Evolutionary conservation across 179 eudicot genomes (phyloP).

Genomic region (Silene coronaria): DNA sequence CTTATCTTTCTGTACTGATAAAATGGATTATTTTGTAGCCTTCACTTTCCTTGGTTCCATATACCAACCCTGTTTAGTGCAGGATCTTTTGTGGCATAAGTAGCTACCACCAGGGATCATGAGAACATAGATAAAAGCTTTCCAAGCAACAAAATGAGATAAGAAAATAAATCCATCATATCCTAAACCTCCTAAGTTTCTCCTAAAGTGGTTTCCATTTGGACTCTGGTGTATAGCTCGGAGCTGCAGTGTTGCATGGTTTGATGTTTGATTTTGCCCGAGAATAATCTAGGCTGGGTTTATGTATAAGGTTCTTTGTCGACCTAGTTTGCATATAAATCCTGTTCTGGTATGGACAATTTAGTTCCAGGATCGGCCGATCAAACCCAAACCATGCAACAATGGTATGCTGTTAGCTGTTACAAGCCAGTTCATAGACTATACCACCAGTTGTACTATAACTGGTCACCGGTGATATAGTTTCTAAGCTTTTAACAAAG

Average conservation of each 20-base stretch:
- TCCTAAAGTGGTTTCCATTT: neutral
- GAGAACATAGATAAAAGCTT: neutral
- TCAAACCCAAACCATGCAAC: too few species aligned
- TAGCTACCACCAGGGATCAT: neutral
- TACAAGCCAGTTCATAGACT: too few species aligned
- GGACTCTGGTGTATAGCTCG: neutral
- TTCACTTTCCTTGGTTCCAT: neutral
- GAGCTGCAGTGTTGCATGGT: neutral
- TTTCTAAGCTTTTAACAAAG: too few species aligned
- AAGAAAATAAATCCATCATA: neutral
- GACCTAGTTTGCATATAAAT: neutral
- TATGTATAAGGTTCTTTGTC: neutral
- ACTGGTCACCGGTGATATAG: too few species aligned
- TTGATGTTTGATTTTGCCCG: neutral
- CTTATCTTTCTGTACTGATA: neutral
- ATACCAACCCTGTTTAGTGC: constrained; percentile 1
- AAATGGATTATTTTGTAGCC: too few species aligned
- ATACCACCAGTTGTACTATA: too few species aligned
- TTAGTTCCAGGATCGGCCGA: too few species aligned
- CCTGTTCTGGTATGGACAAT: neutral
- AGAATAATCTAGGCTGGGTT: neutral
- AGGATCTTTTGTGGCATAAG: neutral
- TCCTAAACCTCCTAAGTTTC: neutral
- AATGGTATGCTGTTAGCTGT: too few species aligned
- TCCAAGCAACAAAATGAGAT: neutral